Evolutionary conservation across 2,329 filamentous ascomycete species (phyloP), one percentile per base, ranked within the genome.

Genomic region (Lecanicillium sp.): DNA sequence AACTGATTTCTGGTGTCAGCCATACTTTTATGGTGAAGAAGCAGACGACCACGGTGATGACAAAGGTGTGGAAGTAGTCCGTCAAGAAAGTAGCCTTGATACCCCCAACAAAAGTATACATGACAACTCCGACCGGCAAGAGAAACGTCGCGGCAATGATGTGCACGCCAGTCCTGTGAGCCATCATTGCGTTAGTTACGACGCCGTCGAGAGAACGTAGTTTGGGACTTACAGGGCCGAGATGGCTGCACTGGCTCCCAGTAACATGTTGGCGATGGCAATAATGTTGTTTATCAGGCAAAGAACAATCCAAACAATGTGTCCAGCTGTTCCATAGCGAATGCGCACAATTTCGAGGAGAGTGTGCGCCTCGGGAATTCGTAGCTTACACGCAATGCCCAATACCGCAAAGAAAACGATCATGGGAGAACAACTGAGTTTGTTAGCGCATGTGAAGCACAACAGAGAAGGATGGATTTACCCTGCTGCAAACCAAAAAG

Each of bases 401-500:
- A 77, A 58, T 0, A 77, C 52, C 0, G 75, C 67, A 41, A 79
- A 78, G 56, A 79, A 76, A 0, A 75, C 72, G 36, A 79, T 78
- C 72, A 77, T 77, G 0, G 74, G 72, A 9, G 70, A 74, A 42
- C 72, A 75, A 2, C 63, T 59, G 14, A 5, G 10, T 6, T 35
- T 2, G 17, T 51, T 26, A 44, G 42, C 21, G n/a, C 27, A 9
- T 9, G 27, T 26, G 39, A n/a, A 40, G 45, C 12, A 33, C 12
- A 5, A 14, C 5, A 12, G 33, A 29, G 10, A n/a, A 19, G n/a
- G n/a, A 14, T 0, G 17, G 3, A 32, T 52, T 27, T 49, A 63
- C 60, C 75, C 77, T 38, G 74, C 75, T 3, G 74, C 75, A 50
- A 75, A 80, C 76, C 75, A 80, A 47, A 80, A 78, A 0, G 75